phyloP scores from a whole-genome alignment of 208 protist genomes.

The Angomonas deanei region DNA sequence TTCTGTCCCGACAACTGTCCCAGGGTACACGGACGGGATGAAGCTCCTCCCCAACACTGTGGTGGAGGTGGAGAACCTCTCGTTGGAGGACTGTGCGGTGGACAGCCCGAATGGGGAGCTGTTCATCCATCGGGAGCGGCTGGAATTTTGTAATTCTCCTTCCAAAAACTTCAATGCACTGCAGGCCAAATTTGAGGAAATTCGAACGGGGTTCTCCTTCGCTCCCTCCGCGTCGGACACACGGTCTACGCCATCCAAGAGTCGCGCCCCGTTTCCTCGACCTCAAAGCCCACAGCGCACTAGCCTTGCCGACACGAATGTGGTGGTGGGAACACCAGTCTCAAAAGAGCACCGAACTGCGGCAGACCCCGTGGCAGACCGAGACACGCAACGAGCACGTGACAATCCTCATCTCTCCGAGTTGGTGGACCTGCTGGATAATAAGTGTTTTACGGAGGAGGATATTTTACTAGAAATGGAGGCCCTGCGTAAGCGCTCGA shows the following conservation, averaged over 20 bases:
- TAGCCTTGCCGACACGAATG: not conserved
- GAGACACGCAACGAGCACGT: conserved; percentile 8
- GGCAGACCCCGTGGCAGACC: not conserved
- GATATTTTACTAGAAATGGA: conserved; percentile 37
- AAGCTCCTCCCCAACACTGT: not conserved
- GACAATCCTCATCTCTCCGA: conserved; percentile 30
- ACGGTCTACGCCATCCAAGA: not conserved
- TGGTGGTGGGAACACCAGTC: not conserved
- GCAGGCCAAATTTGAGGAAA: not conserved
- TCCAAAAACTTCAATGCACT: not conserved
- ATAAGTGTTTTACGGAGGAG: conserved; percentile 40
- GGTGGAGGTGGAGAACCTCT: not conserved
- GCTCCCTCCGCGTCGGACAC: not conserved
- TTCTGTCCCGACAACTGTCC: not conserved
- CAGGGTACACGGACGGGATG: not conserved
- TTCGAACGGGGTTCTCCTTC: not conserved
- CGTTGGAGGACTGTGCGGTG: no score
- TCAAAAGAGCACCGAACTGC: not conserved
- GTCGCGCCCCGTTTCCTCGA: not conserved
- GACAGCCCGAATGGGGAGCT: no score
- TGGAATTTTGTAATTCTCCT: no score
- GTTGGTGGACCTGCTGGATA: conserved; percentile 27
- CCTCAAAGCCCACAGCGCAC: not conserved
- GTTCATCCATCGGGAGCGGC: no score
- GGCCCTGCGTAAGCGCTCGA: conserved; percentile 37